These are phyloP conservation scores for Sambucus nigra DNA, from an alignment of 129 eudicot genomes.

Conservation along the genomic window DNA sequence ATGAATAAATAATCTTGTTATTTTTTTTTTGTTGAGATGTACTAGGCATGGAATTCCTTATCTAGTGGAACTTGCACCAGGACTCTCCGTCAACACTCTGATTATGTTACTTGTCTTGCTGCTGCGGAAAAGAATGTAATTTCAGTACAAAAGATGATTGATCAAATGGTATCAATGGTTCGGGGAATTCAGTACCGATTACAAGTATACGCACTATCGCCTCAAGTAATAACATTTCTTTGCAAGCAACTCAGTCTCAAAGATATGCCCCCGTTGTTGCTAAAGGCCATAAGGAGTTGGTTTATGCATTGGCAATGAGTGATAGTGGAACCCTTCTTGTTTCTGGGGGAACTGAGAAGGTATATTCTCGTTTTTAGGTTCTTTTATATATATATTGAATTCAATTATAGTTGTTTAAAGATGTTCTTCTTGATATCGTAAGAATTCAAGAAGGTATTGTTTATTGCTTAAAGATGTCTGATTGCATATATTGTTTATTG, in stretches of 20 bases:
- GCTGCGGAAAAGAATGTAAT: slow-evolving; percentile 70
- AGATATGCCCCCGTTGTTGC: slow-evolving; percentile 73
- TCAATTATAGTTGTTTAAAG: not conserved
- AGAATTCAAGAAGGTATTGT: no score
- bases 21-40: not conserved
- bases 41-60: slow-evolving; percentile 78
- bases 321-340: slow-evolving; percentile 88
- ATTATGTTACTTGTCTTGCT: slow-evolving; percentile 93
- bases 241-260: slow-evolving; percentile 59
- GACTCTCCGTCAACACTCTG: slow-evolving; percentile 92
- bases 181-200: slow-evolving; percentile 39
- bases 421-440: no score
- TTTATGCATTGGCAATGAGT: slow-evolving; percentile 91
- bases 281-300: slow-evolving; percentile 99
- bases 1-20: not conserved
- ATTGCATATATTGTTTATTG: not conserved
- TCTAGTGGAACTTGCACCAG: slow-evolving; percentile 72
- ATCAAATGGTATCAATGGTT: slow-evolving; percentile 46
- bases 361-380: slow-evolving; percentile 17
- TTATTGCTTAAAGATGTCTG: no score
- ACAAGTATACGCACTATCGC: slow-evolving; percentile 62
- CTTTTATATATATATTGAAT: not conserved
- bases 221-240: slow-evolving; percentile 70
- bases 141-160: slow-evolving; percentile 45
- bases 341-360: slow-evolving; percentile 99